Evolutionary conservation across 441 rosid species (phyloP), one percentile per base, ranked within the genome.

Genomic region (Adansonia madagascariensis): DNA sequence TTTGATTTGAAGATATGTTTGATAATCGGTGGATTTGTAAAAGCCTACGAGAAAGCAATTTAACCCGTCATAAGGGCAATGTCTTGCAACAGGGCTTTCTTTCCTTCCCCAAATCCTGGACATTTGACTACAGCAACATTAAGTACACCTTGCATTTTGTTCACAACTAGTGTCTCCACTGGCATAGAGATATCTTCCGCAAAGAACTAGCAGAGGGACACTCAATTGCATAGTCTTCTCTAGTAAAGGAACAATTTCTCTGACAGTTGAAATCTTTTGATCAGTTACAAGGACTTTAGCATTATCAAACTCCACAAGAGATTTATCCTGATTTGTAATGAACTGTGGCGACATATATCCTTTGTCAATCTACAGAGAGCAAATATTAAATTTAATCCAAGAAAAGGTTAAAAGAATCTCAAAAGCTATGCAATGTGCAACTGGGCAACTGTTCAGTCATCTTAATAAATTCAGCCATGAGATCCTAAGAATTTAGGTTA

Each of bases 61-160:
- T 85, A 76, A 92, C 98, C 97, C 88, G 99, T 92, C 97, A 93
- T 84, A 78, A 93, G 90, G 75, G 97, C 98, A 84, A 95, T 90
- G 80, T 95, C 98, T 87, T 93, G 99, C 87, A 93, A 87, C 71
- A 91, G 64, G 78, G 94, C 96, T 85, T 93, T 95, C 85, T 90
- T 92, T 17, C 94, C 91, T 55, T 91, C 96, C 78, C 86, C 86
- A 89, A 86, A 81, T 71, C 98, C 99, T 2, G 99, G 99, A 83
- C 98, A 92, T 81, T 90, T 88, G 65, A 95, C 92, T 65, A 87
- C 97, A 75, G 95, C 99, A 77, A 92, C 97, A 80, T 88, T 92
- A 76, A 95, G 82, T 71, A 91, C 67, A 77, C 99, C 95, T 81
- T 84, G 88, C 83, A 77, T 87, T 89, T 88, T 93, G 83, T 95